Percentiles rank a stretch among this genome's conserved stretches.
phyloP scores from a whole-genome alignment of 116 monocot genomes.

The Thalassia testudinum region DNA sequence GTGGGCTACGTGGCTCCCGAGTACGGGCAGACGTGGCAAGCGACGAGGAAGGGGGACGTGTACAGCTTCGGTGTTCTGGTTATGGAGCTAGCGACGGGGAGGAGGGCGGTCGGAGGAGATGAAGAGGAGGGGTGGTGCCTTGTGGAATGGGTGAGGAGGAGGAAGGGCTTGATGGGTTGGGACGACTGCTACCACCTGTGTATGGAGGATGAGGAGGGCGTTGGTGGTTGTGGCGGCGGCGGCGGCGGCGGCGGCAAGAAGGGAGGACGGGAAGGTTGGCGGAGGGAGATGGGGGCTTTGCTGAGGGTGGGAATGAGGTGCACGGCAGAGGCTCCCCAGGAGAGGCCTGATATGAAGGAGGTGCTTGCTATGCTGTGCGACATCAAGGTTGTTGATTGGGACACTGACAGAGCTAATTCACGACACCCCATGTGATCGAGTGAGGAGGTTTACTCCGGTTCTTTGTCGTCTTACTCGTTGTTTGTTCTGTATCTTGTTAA shows the following conservation, averaged over 20 bases:
- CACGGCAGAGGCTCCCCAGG: slow-evolving; percentile 39
- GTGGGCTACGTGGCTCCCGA: slow-evolving; percentile 90
- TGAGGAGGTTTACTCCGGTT: too few species aligned
- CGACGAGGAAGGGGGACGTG: slow-evolving; percentile 71
- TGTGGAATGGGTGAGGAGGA: slow-evolving; percentile 47
- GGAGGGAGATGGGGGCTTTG: slow-evolving; percentile 25
- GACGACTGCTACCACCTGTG: too few species aligned
- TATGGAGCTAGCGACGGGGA: slow-evolving; percentile 78
- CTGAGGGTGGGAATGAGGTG: slow-evolving; percentile 44
- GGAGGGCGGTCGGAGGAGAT: slow-evolving; percentile 44
- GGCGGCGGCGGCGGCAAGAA: slow-evolving; percentile 6
- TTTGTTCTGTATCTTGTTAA: too few species aligned
- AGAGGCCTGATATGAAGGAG: slow-evolving; percentile 54
- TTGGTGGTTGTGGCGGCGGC: slow-evolving; percentile 5
- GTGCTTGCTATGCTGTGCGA: slow-evolving; percentile 28
- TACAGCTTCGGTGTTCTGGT: slow-evolving; percentile 75
- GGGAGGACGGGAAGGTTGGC: too few species aligned
- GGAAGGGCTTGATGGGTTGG: slow-evolving; percentile 3
- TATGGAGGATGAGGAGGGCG: not conserved
- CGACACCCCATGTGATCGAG: too few species aligned
- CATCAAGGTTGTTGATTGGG: too few species aligned
- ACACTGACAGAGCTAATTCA: too few species aligned
- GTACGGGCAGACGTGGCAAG: slow-evolving; percentile 54
- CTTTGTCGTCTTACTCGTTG: too few species aligned
- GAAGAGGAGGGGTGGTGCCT: slow-evolving; percentile 79